Evolutionary conservation across 805 yeast genomes (phyloP), one percentile per base, ranked within the genome.

Genomic region (Limtongia smithiae): DNA sequence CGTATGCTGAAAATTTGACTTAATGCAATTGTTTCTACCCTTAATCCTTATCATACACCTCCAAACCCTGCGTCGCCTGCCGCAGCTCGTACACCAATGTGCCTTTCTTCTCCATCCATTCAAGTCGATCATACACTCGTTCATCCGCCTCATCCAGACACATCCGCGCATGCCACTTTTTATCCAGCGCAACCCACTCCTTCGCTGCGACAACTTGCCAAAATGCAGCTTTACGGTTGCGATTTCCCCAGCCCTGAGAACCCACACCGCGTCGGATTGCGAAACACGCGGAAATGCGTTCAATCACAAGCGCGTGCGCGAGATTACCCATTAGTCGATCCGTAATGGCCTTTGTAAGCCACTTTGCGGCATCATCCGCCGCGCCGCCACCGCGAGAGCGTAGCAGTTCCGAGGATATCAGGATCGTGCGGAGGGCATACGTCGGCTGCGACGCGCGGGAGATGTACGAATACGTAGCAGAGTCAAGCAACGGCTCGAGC

Each of bases 181-280:
- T 59, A 28, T 53, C 58, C 1, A 66, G 57, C 31, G 59, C 69
- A 14, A 74, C 73, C 84, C 95, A 81, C 62, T 84, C 85, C 48
- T 77, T 77, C 5, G 88, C 83, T 0, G 96, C 82, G 24, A 89
- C 63, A 24, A 89, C 63, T 57, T 76, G 75, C 87, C 95, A 89
- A 25, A 90, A 72, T 0, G 86, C 79, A 1, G 89, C 79, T 62
- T 88, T 88, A 46, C 97, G 74, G 44, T 67, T 67, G 50, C 95
- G 71, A 2, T 84, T 78, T 18, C 58, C 59, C 53, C 39, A 55
- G 33, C 50, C 45, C 44, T 57, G 33, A n/a, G 50, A 41, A n/a
- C 59, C 51, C 8, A 44, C 24, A 7, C 48, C 46, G 14, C 42
- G 44, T 15, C 59, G 62, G 8, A 63, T 53, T 38, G 62, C 67